Conservation (phyloP, 768 basidiomycete species). For the Pleurotus cornucopiae region DNA sequence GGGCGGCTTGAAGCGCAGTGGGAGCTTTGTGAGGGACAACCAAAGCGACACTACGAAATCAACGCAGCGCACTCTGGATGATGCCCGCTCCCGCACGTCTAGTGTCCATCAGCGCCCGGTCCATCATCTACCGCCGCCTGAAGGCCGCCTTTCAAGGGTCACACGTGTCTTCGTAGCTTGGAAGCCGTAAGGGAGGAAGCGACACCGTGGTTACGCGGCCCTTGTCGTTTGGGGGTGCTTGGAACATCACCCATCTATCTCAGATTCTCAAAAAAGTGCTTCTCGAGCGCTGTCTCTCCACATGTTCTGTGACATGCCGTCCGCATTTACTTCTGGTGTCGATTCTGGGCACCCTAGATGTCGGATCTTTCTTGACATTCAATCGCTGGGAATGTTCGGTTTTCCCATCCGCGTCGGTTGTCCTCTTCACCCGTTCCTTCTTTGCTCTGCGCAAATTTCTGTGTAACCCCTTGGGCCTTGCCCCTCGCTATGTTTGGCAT, state of each 20-base stretch:
- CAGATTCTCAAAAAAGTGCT: too few relatives aligned
- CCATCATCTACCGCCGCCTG: slow-evolving; percentile 18
- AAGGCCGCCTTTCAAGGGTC: slow-evolving; percentile 45
- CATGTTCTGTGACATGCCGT: not conserved
- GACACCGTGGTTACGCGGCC: too few relatives aligned
- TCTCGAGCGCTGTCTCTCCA: too few relatives aligned
- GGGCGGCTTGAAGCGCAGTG: slow-evolving; percentile 1
- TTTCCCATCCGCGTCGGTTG: too few relatives aligned
- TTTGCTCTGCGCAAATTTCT: too few relatives aligned
- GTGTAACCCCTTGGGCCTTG: too few relatives aligned
- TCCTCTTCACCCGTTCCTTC: too few relatives aligned
- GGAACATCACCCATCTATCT: too few relatives aligned
- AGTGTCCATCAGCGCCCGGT: not conserved
- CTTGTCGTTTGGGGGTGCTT: too few relatives aligned
- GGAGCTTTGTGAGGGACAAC: not conserved
- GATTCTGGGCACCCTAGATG: not conserved
- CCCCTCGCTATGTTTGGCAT: too few relatives aligned
- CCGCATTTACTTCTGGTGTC: slow-evolving; percentile 4
- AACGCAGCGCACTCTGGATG: not conserved
- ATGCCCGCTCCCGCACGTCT: not conserved
- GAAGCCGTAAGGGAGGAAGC: slow-evolving; percentile 28
- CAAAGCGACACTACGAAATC: not conserved
- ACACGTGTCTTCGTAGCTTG: slow-evolving; percentile 55
- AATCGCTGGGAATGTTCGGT: too few relatives aligned
- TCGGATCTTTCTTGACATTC: not conserved